Base-by-base conservation (phyloP, 1,284 basidiomycete genomes). In the Puccinia polysora region DNA sequence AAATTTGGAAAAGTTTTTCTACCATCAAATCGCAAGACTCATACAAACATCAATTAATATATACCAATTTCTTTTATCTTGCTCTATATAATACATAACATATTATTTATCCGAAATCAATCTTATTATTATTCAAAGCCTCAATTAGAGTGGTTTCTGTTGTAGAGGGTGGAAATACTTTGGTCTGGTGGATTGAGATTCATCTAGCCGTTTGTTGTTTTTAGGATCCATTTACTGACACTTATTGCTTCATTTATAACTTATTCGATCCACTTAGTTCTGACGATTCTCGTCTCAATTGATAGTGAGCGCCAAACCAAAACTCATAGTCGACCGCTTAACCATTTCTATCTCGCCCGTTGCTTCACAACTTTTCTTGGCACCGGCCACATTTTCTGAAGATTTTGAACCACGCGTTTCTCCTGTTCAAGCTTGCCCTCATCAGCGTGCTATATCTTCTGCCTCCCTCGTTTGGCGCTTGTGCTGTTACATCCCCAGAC, bases 351-450 rank as follows among this genome's bases (percentile, higher is more conserved):
- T 25, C 58, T 60, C 38, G 28, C 8, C 38, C 58, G 20, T 14
- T 60, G 38, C 58, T 23, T 60, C 58, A 34, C 28, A 28, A 60
- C n/a, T 38, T 43, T 60, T 18, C 36, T 60, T 60, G 58, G 38
- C 38, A 20, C 15, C 58, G 58, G 58, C 40, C 58, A 60, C 58
- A 60, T 60, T 60, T 43, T n/a, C 25, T 60, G 58, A 38, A 60
- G 43, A 60, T 60, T 43, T 23, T 38, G 8, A 38, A 36, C 55
- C 55, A 56, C 55, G 38, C 55, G 55, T 34, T 36, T 56, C 32
- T 56, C 55, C 32, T 36, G 18, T 40, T 38, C 10, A 43, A 38
- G 23, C 38, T 43, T 60, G 20, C 38, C 38, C 38, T 60, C 34
- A 18, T 25, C 40, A 60, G 38, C 38, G 58, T 60, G 58, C n/a